These are phyloP conservation scores for Colletotrichum limetticola DNA, from an alignment of 2,329 filamentous ascomycete genomes.

Conservation along the genomic window DNA sequence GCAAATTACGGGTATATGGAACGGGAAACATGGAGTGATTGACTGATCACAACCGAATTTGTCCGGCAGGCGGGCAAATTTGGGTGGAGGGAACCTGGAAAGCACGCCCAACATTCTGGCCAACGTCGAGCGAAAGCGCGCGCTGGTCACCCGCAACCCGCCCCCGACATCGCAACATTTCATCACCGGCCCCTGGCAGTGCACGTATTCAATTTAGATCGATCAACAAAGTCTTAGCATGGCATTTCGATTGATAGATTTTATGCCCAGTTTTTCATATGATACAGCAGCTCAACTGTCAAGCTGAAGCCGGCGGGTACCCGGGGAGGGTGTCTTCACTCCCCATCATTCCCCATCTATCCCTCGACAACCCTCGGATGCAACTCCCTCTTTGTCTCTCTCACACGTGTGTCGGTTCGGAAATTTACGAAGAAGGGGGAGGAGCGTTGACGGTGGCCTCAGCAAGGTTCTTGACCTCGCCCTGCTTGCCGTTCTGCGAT, in stretches of 20 bases:
- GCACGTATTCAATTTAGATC: background rate
- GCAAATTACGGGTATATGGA: slow-evolving; percentile 6
- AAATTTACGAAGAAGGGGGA: slow-evolving; percentile 48
- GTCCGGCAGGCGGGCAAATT: slow-evolving; percentile 35
- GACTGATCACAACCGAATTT: slow-evolving; percentile 31
- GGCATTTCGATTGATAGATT: slow-evolving; percentile 32
- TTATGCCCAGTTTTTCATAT: slow-evolving; percentile 32
- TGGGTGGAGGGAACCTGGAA: slow-evolving; percentile 26
- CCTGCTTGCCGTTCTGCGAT: slow-evolving; percentile 92
- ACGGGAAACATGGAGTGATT: slow-evolving; percentile 21
- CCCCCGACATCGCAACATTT: slow-evolving; percentile 26
- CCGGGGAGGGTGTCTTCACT: slow-evolving; percentile 15
- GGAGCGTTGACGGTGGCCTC: slow-evolving; percentile 60
- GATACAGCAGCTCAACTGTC: slow-evolving; percentile 32
- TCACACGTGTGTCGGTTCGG: slow-evolving; percentile 25
- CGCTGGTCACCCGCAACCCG: background rate
- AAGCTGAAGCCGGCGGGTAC: slow-evolving; percentile 26
- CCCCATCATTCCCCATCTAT: slow-evolving; percentile 21
- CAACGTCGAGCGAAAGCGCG: background rate
- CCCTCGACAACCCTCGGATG: slow-evolving; percentile 5
- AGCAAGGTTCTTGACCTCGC: slow-evolving; percentile 80
- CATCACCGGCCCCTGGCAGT: background rate
- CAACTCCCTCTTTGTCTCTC: background rate
- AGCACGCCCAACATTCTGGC: slow-evolving; percentile 30
- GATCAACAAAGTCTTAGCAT: background rate